Evolutionary conservation across 495 filamentous ascomycete species (phyloP), one percentile per base, ranked within the genome.

Genomic region (Penicillium macrosclerotiorum): DNA sequence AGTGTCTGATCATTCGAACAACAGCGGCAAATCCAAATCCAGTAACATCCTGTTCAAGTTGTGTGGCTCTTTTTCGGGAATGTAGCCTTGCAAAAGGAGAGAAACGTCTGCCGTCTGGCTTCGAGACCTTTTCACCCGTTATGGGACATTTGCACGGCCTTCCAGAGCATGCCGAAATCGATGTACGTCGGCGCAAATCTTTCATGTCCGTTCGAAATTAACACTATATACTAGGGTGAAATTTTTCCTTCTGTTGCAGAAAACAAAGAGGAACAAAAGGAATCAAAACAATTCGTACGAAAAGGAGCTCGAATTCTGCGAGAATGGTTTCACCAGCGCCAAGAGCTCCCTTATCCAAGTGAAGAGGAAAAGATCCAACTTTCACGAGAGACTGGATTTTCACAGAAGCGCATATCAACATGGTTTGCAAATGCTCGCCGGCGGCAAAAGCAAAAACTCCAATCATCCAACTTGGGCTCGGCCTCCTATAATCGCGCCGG

Each of bases 41-140:
- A 23, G 74, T 79, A 48, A 76, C 75, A 18, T 76, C 79, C 11
- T 93, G 88, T 55, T 89, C 85, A 1, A 83, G 83, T 48, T 93
- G 88, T 59, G 81, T 84, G 22, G 84, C 85, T n/a, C 65, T 93
- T 4, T 86, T 83, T 42, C 73, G 83, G 25, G 74, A 76, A 36
- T 92, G 88, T 67, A 89, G 84, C 66, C 79, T 89, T 57, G 68
- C 73, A 16, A 63, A 58, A 35, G 67, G 68, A 44, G 63, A 67
- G 40, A 76, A 76, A 41, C 63, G 73, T 29, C 62, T 60, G 7
- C 57, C 70, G 2, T 69, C 65, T 9, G 57, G 65, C 5, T 77
- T 76, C 42, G 73, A 77, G 46, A 76, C 72, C 2, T 42, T 65
- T 5, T 51, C 63, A 11, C 74, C 73, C 0, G 74, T 75, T 47